Conservation (phyloP, 2,329 filamentous ascomycete genomes). For the Hypocreales sp. region DNA sequence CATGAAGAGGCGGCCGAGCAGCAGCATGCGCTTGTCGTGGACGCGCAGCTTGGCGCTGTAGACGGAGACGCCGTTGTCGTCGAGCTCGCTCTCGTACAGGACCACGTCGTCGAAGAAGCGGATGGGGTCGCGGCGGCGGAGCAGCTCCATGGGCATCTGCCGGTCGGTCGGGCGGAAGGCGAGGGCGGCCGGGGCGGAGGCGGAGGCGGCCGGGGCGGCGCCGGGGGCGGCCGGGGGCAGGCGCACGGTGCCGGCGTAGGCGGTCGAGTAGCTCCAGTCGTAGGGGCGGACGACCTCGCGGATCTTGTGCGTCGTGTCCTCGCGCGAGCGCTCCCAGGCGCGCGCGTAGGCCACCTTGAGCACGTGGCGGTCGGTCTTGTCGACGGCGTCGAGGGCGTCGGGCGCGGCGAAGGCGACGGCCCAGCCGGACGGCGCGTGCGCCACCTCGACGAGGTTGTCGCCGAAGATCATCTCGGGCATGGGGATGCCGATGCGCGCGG, state of each 20-base stretch:
- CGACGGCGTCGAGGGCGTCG: constrained; percentile 77
- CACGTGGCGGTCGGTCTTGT: constrained; percentile 86
- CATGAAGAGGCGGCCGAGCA: constrained; percentile 83
- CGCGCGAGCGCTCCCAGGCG: constrained; percentile 57
- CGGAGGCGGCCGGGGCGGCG: constrained; percentile 10
- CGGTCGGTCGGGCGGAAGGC: constrained; percentile 15
- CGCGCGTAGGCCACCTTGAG: constrained; percentile 85
- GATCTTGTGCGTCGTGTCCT: constrained; percentile 72
- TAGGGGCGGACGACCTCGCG: constrained; percentile 91
- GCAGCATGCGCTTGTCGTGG: constrained; percentile 75
- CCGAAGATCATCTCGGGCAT: constrained; percentile 99
- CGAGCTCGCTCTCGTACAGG: constrained; percentile 92
- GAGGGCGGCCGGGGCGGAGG: neutral
- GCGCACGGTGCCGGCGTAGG: constrained; percentile 58
- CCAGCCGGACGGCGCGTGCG: constrained; percentile 65
- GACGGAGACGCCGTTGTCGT: constrained; percentile 90
- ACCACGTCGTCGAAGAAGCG: constrained; percentile 94
- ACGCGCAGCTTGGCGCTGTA: constrained; percentile 84
- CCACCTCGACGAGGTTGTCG: constrained; percentile 70
- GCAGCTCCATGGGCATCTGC: constrained; percentile 67
- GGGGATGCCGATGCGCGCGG: constrained; percentile 62
- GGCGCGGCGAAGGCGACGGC: constrained; percentile 66
- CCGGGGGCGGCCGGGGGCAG: constrained; percentile 3
- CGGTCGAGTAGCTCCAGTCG: constrained; percentile 94
- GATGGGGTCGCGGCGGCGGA: constrained; percentile 84